A percentile compares a stretch with the other conserved stretches of the same genome.
Evolutionary conservation across 2,329 filamentous ascomycete genomes (phyloP).

Genomic region (Bipolaris gigantea): DNA sequence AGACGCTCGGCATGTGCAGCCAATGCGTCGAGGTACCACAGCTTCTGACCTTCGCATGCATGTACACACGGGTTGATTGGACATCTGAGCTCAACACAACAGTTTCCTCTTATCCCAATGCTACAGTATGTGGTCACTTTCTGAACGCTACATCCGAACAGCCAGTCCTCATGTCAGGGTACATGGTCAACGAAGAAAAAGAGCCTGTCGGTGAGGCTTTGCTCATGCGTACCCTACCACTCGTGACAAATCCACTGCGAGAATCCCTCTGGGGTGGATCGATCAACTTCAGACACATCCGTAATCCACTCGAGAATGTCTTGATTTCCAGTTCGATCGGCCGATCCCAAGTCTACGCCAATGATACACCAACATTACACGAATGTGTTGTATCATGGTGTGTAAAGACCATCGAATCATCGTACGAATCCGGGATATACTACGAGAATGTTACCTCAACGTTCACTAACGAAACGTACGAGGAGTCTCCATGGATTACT

Average conservation of each 20-base stretch:
- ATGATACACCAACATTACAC: slow-evolving; percentile 12
- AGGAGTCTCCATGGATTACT: background rate
- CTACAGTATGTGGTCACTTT: slow-evolving; percentile 31
- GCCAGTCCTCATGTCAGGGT: slow-evolving; percentile 28
- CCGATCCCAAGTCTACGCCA: slow-evolving; percentile 8
- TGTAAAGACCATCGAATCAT: slow-evolving; percentile 29
- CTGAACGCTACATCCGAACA: slow-evolving; percentile 20
- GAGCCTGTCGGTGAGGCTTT: slow-evolving; percentile 15
- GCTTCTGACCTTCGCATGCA: slow-evolving; percentile 15
- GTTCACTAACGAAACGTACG: background rate
- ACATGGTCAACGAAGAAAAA: slow-evolving; percentile 2
- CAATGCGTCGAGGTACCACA: slow-evolving; percentile 23
- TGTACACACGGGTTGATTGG: slow-evolving; percentile 23
- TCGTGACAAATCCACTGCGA: background rate
- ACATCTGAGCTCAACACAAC: slow-evolving; percentile 1
- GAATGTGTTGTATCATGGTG: slow-evolving; percentile 37
- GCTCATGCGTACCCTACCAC: slow-evolving; percentile 14
- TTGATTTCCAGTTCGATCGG: slow-evolving; percentile 12
- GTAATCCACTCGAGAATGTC: slow-evolving; percentile 11
- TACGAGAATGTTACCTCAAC: background rate
- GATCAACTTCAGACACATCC: slow-evolving; percentile 17
- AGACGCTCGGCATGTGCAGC: slow-evolving; percentile 33
- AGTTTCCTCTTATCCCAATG: slow-evolving; percentile 14
- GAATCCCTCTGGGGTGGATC: slow-evolving; percentile 19
- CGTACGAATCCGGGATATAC: background rate